Evolutionary conservation across 163 green algal species (phyloP), one percentile per base, ranked within the genome.

Genomic region (Chloroidium sp.): DNA sequence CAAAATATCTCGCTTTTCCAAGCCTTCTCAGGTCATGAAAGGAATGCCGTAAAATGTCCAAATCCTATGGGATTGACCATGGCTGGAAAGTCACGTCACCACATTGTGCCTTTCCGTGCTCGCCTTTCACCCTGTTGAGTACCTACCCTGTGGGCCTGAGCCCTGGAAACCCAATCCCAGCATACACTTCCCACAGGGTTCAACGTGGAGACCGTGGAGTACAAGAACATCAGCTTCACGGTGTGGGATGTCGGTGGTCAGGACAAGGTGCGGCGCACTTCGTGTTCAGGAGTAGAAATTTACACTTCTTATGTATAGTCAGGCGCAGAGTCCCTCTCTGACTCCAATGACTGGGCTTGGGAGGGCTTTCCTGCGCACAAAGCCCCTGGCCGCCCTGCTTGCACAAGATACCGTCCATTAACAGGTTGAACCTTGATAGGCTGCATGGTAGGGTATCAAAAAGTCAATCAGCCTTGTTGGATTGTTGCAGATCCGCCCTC

Each of bases 181-280:
- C 3, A 2, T 13, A 8, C 72, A 62, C 12, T 10, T 76, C 1
- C 78, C 69, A 78, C 91, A 98, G 95, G 95, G 69, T 99, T 99
- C 90, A 99, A 99, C 84, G 95, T 99, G 81, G 95, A 99, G 91
- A 99, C 95, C 3, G 95, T 99, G 3, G 96, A 99, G 89, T 99
- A 99, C 95, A 99, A 99, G 92, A 98, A 98, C 92, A 98, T 99
- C 90, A 94, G 86, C 82, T 98, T 98, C 89, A 98, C 95, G 60
- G 95, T 99, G 83, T 99, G 95, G 95, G 95, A 99, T 84, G 95
- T 99, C 76, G 95, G 95, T 82, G 95, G 95, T 80, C 95, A 99
- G 90, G 95, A 98, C 88, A 99, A 98, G 88, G 83, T 89, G 78
- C 61, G 77, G 64, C 6, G 72, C 61, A 4, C 36, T 62, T n/a